Base-by-base conservation (phyloP, 164 flowering plant genomes). In the Magnolia officinalis region DNA sequence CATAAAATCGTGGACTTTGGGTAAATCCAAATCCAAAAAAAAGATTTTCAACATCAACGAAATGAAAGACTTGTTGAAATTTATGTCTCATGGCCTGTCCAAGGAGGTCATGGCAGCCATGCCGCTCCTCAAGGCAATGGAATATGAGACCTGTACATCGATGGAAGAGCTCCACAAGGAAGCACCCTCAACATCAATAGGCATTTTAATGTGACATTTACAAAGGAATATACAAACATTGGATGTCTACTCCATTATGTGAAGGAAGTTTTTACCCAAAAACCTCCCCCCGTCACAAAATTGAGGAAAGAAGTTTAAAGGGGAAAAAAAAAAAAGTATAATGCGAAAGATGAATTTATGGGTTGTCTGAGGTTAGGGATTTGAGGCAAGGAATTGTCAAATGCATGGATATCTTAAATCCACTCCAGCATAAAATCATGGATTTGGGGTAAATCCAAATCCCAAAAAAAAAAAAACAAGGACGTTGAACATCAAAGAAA, bases 121-220 rank as follows among this genome's bases (percentile, higher is more conserved):
- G 64, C 75, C 1, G 75, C 76, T 72, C 24, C 79, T 19, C 72
- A 72, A 77, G 72, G 79, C 79, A n/a, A 77, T 72, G 79, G 79
- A 72, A 77, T 77, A 77, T 77, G 79, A 77, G 75, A 72, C 72
- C 79, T 2, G 20, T 67, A 18, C 70, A 1, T 31, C 1, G 23
- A 24, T 20, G n/a, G 51, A 70, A n/a, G 72, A 23, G 23, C 19
- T 31, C 52, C 52, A 21, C 20, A 6, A 67, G 14, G 49, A 70
- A 84, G 86, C 13, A 89, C 70, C 74, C 55, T 67, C 79, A 72
- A 72, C 75, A 24, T 21, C 37, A 10, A 50, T 1, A 21, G 29
- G 66, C 55, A 51, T 66, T 8, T 51, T n/a, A 72, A 1, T 77
- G 69, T 37, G 72, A 72, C 75, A 72, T 67, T 72, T 52, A 14